Evolutionary conservation across 495 filamentous ascomycete genomes (phyloP).

Genomic region (Cetradonia linearis): DNA sequence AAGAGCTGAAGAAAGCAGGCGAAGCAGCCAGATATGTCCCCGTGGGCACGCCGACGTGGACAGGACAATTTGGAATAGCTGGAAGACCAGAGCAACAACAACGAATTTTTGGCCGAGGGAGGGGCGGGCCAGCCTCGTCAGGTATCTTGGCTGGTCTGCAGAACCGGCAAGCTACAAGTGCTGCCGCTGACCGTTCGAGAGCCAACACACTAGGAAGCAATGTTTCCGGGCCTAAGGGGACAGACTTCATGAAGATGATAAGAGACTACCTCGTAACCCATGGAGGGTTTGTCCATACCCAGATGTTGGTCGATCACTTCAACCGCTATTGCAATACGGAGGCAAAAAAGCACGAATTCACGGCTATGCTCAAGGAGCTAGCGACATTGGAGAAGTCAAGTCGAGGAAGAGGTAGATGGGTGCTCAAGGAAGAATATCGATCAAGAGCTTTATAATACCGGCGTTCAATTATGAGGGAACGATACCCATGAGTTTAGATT

Average conservation of each 20-base stretch:
- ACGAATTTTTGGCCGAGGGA: conserved; percentile 27
- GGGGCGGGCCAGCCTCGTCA: conserved; percentile 41
- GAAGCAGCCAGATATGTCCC: conserved; percentile 60
- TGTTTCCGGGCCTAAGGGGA: conserved; percentile 19
- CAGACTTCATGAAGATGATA: conserved; percentile 64
- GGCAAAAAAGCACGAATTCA: conserved; percentile 50
- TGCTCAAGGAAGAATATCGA: conserved; percentile 20
- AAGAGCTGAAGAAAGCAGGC: conserved; percentile 59
- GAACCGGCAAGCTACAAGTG: conserved; percentile 40
- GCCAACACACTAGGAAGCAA: conserved; percentile 25
- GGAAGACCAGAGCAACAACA: conserved; percentile 43
- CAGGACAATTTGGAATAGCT: conserved; percentile 65
- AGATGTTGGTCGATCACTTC: conserved; percentile 74
- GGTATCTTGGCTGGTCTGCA: conserved; percentile 52
- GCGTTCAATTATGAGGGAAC: background rate
- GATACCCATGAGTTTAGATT: conserved; percentile 5
- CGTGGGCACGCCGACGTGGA: conserved; percentile 89
- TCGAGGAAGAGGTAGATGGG: conserved; percentile 44
- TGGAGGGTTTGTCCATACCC: conserved; percentile 59
- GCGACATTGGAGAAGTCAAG: conserved; percentile 46
- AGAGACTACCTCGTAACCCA: conserved; percentile 61
- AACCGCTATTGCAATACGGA: conserved; percentile 48
- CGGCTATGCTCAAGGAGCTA: conserved; percentile 49
- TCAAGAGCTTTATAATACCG: conserved; percentile 1
- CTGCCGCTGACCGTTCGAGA: conserved; percentile 26